Evolutionary conservation across 805 yeast genomes (phyloP), one percentile per base, ranked within the genome.

Genomic region (Wickerhamomyces chaumierensis): DNA sequence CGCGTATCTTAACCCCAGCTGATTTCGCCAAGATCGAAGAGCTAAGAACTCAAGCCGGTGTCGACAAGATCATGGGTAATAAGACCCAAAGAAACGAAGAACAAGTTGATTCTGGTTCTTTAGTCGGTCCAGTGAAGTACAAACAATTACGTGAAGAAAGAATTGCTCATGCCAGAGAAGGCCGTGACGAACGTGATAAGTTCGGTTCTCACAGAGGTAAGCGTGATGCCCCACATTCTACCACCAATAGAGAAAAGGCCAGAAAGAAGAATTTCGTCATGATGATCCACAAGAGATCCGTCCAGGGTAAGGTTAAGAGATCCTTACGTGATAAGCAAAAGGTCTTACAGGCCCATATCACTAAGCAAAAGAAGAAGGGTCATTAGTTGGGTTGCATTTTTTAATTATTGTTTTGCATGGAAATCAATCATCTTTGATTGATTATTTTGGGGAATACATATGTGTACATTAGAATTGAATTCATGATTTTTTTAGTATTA

Each of bases 261-360:
- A 75, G 97, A 61, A 86, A 86, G 86, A 92, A 92, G 95, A 92
- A 92, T 64, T 92, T 87, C 57, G 90, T 92, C 57, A 92, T 92
- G 99, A 84, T 84, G 90, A 84, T 92, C 50, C 99, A 92, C 63
- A 92, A 90, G 66, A 77, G 77, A 53, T 78, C 84, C 37, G 97
- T 92, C 31, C 94, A 84, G 61, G 97, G 97, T 46, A 92, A 92
- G 62, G 88, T 81, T 46, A 83, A 80, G 64, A 69, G 81, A 71
- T 84, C 96, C 41, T 68, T 92, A 51, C 72, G 95, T 52, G 97
- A 92, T 59, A 79, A 86, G 60, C 96, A 88, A 60, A 83, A 78
- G 59, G 77, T 83, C 16, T 63, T 92, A 51, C 69, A 80, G 45
- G 95, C 95, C 2, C 97, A 90, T 55, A 75, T 87, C 43, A 76